Conservation (phyloP, 345 rosid species). For the Brassica juncea region DNA sequence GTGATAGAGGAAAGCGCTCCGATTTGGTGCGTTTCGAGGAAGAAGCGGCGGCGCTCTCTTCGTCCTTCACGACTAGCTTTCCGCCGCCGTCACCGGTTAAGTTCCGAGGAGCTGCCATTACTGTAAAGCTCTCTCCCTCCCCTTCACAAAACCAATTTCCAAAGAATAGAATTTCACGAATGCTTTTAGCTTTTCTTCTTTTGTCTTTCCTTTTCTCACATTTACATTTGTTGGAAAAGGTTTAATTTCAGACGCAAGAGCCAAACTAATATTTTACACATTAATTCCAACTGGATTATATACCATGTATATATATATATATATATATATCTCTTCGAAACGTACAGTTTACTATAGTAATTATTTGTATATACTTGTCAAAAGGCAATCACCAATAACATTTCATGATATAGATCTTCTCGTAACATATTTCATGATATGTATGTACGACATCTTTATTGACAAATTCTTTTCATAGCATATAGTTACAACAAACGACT, state of each 20-base stretch:
- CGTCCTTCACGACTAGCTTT: constrained; percentile 48
- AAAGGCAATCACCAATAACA: no score
- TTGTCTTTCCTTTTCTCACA: neutral
- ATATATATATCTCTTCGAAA: neutral
- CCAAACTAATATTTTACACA: neutral
- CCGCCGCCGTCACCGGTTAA: constrained; percentile 47
- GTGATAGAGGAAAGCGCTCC: constrained; percentile 67
- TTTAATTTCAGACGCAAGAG: neutral
- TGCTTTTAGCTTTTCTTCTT: neutral
- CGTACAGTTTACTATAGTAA: neutral
- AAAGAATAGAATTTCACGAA: constrained; percentile 3
- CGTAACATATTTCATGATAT: no score
- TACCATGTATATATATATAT: neutral
- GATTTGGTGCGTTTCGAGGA: constrained; percentile 64
- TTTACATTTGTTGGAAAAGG: neutral
- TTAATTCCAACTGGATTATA: neutral
- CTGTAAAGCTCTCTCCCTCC: constrained; percentile 3
- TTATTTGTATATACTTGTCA: no score
- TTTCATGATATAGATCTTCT: no score
- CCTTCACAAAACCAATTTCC: neutral
- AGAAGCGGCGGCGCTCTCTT: constrained; percentile 43
- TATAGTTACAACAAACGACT: no score
- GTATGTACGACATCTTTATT: no score
- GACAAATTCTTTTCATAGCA: no score
- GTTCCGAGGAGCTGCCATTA: constrained; percentile 72